Conservation (phyloP, 345 rosid genomes). For the Citrus inodora region DNA sequence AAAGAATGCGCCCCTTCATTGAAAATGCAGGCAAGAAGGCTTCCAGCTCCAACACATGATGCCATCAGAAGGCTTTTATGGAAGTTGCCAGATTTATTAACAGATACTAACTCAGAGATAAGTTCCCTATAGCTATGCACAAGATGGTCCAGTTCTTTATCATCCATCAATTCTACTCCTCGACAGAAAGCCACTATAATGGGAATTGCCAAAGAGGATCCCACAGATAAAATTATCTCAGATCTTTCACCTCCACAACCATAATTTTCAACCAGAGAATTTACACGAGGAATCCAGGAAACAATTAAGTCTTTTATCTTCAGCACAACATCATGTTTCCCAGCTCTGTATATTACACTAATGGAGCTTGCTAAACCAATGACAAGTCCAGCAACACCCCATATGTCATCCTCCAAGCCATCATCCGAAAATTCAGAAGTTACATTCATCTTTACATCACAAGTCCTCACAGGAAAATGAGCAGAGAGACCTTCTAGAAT, state of each 20-base stretch:
- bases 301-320: slow-evolving; percentile 67
- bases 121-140: slow-evolving; percentile 54
- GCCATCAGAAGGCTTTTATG: slow-evolving; percentile 77
- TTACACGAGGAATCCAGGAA: slow-evolving; percentile 69
- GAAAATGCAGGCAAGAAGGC: slow-evolving; percentile 58
- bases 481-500: slow-evolving; percentile 45
- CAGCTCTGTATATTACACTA: slow-evolving; percentile 72
- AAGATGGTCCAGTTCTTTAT: slow-evolving; percentile 52
- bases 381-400: slow-evolving; percentile 92
- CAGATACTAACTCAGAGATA: slow-evolving; percentile 61
- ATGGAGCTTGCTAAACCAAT: slow-evolving; percentile 80
- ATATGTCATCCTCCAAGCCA: slow-evolving; percentile 74
- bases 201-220: slow-evolving; percentile 84
- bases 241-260: slow-evolving; percentile 36
- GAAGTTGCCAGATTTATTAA: slow-evolving; percentile 53
- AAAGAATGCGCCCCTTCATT: slow-evolving; percentile 71
- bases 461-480: slow-evolving; percentile 34
- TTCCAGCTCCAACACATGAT: slow-evolving; percentile 79
- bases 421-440: slow-evolving; percentile 40
- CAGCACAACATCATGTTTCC: slow-evolving; percentile 58
- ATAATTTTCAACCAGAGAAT: slow-evolving; percentile 35
- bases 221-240: slow-evolving; percentile 53
- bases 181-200: slow-evolving; percentile 69
- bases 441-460: slow-evolving; percentile 25
- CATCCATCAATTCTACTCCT: slow-evolving; percentile 68